Evolutionary conservation across 495 filamentous ascomycete species (phyloP).

Genomic region (Hypoxylon lienhwacheense): DNA sequence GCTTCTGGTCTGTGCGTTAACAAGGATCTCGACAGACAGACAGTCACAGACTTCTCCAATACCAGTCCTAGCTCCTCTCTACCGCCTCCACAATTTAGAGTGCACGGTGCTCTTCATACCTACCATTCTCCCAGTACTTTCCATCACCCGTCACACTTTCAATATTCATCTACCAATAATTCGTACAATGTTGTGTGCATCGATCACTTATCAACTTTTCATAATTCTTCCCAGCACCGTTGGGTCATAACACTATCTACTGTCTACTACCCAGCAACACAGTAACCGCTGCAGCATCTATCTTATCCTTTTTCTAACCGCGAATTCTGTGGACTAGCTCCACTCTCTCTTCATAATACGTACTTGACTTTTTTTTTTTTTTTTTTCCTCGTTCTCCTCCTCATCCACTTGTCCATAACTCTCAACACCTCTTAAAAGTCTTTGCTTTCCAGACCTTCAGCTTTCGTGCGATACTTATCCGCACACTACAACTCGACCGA

Average conservation of each 20-base stretch:
- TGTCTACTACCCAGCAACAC: conserved; percentile 9
- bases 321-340: neutral
- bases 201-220: conserved; percentile 25
- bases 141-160: conserved; percentile 20
- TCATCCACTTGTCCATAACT: too few species aligned
- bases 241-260: conserved; percentile 3
- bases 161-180: too few species aligned
- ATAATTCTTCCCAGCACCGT: conserved; percentile 9
- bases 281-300: too few species aligned
- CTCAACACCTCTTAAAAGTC: too few species aligned
- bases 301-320: too few species aligned
- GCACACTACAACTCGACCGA: conserved; percentile 8
- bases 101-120: conserved; percentile 22
- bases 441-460: neutral
- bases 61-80: conserved; percentile 1
- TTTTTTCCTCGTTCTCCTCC: too few species aligned
- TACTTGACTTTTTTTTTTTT: too few species aligned
- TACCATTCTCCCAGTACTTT: conserved; percentile 3
- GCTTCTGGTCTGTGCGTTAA: conserved; percentile 22
- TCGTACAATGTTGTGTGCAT: too few species aligned
- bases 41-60: conserved; percentile 3
- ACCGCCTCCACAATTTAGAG: conserved; percentile 23
- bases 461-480: neutral
- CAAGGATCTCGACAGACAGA: conserved; percentile 15
- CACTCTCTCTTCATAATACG: neutral